A percentile compares a stretch with the other conserved stretches of the same genome.
These are phyloP conservation scores for Dipodascus geniculatus DNA, from an alignment of 805 yeast genomes.

Conservation along the genomic window DNA sequence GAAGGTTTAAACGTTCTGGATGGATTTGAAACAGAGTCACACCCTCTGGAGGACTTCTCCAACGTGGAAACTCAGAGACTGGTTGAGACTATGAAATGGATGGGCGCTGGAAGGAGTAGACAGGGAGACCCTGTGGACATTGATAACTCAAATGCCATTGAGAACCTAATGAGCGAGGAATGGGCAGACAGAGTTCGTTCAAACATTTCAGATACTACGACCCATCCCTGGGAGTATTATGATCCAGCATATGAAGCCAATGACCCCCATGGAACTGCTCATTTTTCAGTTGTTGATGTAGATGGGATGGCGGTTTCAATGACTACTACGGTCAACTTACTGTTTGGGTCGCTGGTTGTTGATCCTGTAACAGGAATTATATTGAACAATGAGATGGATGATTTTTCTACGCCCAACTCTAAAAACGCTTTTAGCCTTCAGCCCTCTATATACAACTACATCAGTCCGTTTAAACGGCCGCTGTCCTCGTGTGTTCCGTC, in stretches of 20 bases:
- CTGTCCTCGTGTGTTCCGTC: constrained; percentile 75
- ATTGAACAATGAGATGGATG: constrained; percentile 89
- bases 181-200: constrained; percentile 46
- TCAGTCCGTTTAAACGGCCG: constrained; percentile 70
- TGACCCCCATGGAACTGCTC: constrained; percentile 88
- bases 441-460: constrained; percentile 72
- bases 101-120: constrained; percentile 75
- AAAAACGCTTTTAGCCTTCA: constrained; percentile 68
- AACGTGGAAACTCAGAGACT: constrained; percentile 47
- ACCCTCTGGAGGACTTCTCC: constrained; percentile 11
- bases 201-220: constrained; percentile 43
- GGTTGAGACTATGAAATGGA: constrained; percentile 88
- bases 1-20: constrained; percentile 63
- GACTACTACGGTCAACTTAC: constrained; percentile 79
- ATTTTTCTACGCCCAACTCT: constrained; percentile 62
- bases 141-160: constrained; percentile 28
- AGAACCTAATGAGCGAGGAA: constrained; percentile 34
- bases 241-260: constrained; percentile 65
- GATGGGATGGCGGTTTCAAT: constrained; percentile 69
- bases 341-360: constrained; percentile 74
- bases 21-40: constrained; percentile 28
- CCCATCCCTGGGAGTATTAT: constrained; percentile 61
- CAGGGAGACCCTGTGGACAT: constrained; percentile 52
- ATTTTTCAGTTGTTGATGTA: constrained; percentile 66
- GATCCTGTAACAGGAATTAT: constrained; percentile 76